These are phyloP conservation scores for Fusarium pseudonygamai DNA, from an alignment of 2,329 filamentous ascomycete genomes.

Conservation along the genomic window DNA sequence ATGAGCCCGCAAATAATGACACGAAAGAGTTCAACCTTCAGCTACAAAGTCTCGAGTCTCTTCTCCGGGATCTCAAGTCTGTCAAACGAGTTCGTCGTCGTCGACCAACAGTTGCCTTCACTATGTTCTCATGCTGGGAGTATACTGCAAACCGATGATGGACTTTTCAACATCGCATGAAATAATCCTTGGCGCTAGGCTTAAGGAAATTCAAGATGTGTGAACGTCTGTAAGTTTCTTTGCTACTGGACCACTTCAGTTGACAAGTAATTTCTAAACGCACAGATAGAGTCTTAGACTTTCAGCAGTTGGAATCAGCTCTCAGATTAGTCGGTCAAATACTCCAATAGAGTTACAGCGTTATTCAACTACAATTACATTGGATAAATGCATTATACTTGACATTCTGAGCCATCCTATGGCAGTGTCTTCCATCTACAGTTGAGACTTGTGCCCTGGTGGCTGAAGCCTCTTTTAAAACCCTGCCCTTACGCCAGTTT, in stretches of 20 bases:
- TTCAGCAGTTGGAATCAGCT: background rate
- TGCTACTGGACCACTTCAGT: background rate
- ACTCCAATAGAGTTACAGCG: accelerated
- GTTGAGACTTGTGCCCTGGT: too few species aligned
- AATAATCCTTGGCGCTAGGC: background rate
- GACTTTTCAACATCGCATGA: background rate
- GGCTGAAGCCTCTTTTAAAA: too few species aligned
- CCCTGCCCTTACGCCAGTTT: too few species aligned
- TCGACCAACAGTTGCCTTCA: too few species aligned
- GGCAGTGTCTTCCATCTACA: background rate
- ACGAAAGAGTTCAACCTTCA: background rate
- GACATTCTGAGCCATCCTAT: background rate
- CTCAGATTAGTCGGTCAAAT: too few species aligned
- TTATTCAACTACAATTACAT: background rate
- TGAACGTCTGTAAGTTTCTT: background rate
- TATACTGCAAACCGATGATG: too few species aligned
- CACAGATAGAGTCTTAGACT: background rate
- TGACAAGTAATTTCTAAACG: background rate
- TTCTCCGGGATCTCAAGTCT: background rate
- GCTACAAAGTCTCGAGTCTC: background rate
- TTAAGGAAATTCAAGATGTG: background rate
- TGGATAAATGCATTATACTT: too few species aligned
- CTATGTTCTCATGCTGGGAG: background rate
- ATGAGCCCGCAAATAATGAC: background rate
- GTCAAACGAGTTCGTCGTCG: background rate